Conservation (phyloP, 129 eudicot species). For the Smallanthus sonchifolius region DNA sequence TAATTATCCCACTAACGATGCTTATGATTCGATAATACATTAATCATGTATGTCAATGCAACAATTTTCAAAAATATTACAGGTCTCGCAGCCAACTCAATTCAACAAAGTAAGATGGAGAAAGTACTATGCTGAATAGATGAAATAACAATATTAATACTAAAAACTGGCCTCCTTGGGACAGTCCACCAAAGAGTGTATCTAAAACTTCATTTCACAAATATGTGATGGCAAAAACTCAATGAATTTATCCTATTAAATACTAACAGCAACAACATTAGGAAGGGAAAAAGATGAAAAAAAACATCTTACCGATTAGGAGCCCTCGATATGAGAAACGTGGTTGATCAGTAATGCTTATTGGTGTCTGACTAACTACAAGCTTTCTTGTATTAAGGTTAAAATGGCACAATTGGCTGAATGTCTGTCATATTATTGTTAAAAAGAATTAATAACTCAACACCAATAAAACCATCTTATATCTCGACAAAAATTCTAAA, state of each 20-base stretch:
- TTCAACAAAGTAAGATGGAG: background rate
- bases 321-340: slow-evolving; percentile 91
- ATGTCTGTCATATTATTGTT: slow-evolving; percentile 52
- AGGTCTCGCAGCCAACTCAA: background rate
- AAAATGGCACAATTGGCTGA: slow-evolving; percentile 79
- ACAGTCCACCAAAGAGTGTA: background rate
- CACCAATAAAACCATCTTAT: background rate
- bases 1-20: background rate
- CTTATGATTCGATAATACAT: background rate
- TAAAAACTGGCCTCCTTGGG: background rate
- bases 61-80: background rate
- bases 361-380: slow-evolving; percentile 64
- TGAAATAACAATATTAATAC: background rate
- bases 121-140: background rate
- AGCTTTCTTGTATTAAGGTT: slow-evolving; percentile 57
- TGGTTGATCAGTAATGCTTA: slow-evolving; percentile 72
- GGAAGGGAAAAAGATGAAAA: slow-evolving; percentile 2
- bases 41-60: background rate
- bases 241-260: background rate
- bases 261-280: background rate
- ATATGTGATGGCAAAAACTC: slow-evolving; percentile 9
- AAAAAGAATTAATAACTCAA: background rate
- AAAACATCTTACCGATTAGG: slow-evolving; percentile 66
- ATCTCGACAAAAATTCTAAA: background rate
- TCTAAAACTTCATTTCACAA: background rate